Evolutionary conservation across 257 asterid genomes (phyloP).

Genomic region (Petrea volubilis): DNA sequence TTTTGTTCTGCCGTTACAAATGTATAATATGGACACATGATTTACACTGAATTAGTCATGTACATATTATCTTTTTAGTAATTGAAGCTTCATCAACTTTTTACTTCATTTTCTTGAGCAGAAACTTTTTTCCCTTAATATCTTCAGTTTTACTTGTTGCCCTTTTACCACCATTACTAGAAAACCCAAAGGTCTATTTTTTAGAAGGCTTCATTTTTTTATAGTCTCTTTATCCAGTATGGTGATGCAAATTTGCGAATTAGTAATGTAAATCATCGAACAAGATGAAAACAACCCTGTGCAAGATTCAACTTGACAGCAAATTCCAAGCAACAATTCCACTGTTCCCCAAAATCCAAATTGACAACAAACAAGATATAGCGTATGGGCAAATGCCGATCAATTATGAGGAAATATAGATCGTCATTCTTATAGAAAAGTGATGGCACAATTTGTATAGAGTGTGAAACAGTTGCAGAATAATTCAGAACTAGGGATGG

Average conservation of each 20-base stretch:
- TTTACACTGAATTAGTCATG: not conserved
- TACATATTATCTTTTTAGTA: not conserved
- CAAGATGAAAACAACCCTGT: too few relatives aligned
- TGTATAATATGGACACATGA: not conserved
- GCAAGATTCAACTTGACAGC: too few relatives aligned
- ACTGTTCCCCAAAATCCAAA: not conserved
- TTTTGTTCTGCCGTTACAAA: not conserved
- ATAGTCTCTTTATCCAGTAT: not conserved
- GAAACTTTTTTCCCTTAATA: too few relatives aligned
- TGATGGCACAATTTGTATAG: conserved; percentile 15
- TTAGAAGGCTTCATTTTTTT: too few relatives aligned
- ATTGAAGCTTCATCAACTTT: not conserved
- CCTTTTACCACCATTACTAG: too few relatives aligned
- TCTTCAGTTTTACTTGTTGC: not conserved
- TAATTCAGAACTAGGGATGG: conserved; percentile 7
- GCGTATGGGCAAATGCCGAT: not conserved
- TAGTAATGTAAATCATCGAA: too few relatives aligned
- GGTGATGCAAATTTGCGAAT: not conserved
- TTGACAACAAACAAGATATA: conserved; percentile 7
- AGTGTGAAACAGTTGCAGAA: conserved; percentile 8
- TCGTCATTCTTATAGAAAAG: not conserved
- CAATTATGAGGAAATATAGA: not conserved
- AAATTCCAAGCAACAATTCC: not conserved
- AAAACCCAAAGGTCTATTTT: too few relatives aligned
- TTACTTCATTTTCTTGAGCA: too few relatives aligned